phyloP scores from a whole-genome alignment of 2,329 filamentous ascomycete genomes.

The Diaporthe destruens region DNA sequence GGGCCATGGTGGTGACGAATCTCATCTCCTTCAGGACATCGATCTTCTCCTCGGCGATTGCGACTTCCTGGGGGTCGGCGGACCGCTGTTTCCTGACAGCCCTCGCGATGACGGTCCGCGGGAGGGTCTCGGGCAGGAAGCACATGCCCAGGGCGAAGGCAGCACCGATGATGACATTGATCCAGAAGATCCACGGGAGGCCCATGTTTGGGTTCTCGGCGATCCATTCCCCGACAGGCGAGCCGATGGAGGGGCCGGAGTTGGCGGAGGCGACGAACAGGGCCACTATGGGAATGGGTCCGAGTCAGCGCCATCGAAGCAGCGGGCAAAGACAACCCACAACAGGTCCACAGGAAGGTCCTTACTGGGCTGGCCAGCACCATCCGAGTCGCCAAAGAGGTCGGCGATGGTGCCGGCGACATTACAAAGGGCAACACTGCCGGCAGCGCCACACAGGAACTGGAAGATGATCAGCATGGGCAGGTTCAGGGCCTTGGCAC shows the following conservation, averaged over 20 bases:
- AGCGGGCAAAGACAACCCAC: background rate
- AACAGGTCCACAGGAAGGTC: background rate
- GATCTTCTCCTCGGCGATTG: constrained; percentile 51
- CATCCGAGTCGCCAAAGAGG: constrained; percentile 53
- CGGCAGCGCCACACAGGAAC: constrained; percentile 52
- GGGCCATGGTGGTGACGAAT: constrained; percentile 57
- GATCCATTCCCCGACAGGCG: constrained; percentile 56
- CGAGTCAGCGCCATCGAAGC: background rate
- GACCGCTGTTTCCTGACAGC: constrained; percentile 50
- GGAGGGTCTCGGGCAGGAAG: constrained; percentile 56
- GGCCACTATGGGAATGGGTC: constrained; percentile 49
- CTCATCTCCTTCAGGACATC: constrained; percentile 54
- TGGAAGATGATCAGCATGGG: constrained; percentile 56
- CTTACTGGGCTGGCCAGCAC: constrained; percentile 54
- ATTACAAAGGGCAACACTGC: constrained; percentile 53
- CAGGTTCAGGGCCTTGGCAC: constrained; percentile 51
- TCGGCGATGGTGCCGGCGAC: constrained; percentile 53
- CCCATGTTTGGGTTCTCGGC: constrained; percentile 52
- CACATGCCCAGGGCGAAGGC: constrained; percentile 52
- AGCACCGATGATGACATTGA: constrained; percentile 56
- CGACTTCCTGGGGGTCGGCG: constrained; percentile 49
- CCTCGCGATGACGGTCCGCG: constrained; percentile 53
- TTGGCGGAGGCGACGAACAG: constrained; percentile 57
- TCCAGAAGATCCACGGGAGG: constrained; percentile 56
- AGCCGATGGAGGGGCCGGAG: constrained; percentile 55